Percentiles rank a stretch among this genome's conserved stretches.
Evolutionary conservation across 2,329 filamentous ascomycete genomes (phyloP).

Genomic region (Colletotrichum noveboracense): DNA sequence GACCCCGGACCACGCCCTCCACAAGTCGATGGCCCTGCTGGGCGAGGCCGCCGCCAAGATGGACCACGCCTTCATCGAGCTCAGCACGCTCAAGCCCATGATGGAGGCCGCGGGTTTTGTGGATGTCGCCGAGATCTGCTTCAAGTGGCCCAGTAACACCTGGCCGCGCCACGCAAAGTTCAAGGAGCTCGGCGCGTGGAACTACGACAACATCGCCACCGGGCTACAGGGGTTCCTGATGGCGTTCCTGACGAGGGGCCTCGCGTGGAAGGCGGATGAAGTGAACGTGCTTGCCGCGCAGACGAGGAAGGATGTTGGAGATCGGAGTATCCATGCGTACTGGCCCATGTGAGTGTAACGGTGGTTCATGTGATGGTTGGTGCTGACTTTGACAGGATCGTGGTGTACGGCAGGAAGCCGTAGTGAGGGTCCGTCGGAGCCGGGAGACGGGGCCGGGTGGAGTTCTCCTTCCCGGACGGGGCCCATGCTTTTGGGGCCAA

Average conservation of each 20-base stretch:
- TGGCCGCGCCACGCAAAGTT: conserved; percentile 39
- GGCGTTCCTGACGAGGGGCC: conserved; percentile 39
- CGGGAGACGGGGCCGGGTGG: neutral
- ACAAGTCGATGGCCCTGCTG: conserved; percentile 28
- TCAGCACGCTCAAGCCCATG: conserved; percentile 6
- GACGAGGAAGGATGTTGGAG: conserved; percentile 29
- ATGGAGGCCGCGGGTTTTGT: conserved; percentile 37
- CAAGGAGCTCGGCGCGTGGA: conserved; percentile 40
- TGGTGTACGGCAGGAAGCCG: conserved; percentile 15
- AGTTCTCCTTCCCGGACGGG: neutral
- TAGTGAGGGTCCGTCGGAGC: neutral
- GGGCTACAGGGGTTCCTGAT: conserved; percentile 40
- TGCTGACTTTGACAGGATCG: conserved; percentile 7
- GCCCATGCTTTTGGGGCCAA: neutral
- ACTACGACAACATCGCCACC: conserved; percentile 33
- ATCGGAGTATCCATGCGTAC: conserved; percentile 31
- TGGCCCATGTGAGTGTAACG: conserved; percentile 39
- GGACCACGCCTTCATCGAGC: conserved; percentile 11
- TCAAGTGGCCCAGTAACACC: conserved; percentile 41
- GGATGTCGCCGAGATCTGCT: conserved; percentile 32
- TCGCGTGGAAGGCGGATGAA: conserved; percentile 39
- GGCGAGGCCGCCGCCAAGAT: conserved; percentile 23
- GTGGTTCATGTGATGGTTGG: neutral
- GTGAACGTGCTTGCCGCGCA: conserved; percentile 27
- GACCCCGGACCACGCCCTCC: conserved; percentile 15